A percentile compares a stretch with the other conserved stretches of the same genome.
Conservation (phyloP, 2,329 filamentous ascomycete genomes). For the Elsinoe australis region DNA sequence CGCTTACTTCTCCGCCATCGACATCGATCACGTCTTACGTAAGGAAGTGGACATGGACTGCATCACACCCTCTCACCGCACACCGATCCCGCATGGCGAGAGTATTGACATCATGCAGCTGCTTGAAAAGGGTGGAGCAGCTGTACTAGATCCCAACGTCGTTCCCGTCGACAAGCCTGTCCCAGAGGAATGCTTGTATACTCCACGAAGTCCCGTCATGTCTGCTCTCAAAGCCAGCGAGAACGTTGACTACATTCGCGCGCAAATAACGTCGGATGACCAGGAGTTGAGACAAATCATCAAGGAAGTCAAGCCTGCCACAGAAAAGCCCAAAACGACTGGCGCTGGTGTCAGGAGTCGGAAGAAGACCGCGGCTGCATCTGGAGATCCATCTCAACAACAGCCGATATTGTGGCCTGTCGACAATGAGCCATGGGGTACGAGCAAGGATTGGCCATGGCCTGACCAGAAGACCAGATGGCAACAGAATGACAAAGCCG, state of each 20-base stretch:
- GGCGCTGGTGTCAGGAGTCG: neutral
- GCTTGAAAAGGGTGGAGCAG: constrained; percentile 61
- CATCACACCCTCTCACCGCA: constrained; percentile 76
- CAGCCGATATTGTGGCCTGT: constrained; percentile 15
- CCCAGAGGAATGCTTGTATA: constrained; percentile 59
- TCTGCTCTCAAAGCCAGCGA: constrained; percentile 48
- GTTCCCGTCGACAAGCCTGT: constrained; percentile 51
- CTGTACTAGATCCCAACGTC: constrained; percentile 60
- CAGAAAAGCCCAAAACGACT: neutral
- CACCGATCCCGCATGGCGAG: constrained; percentile 74
- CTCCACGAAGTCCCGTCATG: constrained; percentile 71
- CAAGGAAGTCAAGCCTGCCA: constrained; percentile 40
- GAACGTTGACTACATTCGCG: constrained; percentile 62
- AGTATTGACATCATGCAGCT: constrained; percentile 75
- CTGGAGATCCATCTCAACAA: constrained; percentile 17
- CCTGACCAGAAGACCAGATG: no score
- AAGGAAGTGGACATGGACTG: constrained; percentile 99
- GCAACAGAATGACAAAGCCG: no score
- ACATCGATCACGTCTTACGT: constrained; percentile 89
- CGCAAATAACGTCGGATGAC: constrained; percentile 72
- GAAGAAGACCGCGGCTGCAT: neutral
- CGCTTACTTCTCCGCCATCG: constrained; percentile 91
- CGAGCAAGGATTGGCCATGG: no score
- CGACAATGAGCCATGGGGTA: constrained; percentile 2
- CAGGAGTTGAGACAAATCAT: constrained; percentile 67